A percentile compares a stretch with the other conserved stretches of the same genome.
Evolutionary conservation across 1,284 basidiomycete genomes (phyloP).

Genomic region (Retiboletus flavoniger): DNA sequence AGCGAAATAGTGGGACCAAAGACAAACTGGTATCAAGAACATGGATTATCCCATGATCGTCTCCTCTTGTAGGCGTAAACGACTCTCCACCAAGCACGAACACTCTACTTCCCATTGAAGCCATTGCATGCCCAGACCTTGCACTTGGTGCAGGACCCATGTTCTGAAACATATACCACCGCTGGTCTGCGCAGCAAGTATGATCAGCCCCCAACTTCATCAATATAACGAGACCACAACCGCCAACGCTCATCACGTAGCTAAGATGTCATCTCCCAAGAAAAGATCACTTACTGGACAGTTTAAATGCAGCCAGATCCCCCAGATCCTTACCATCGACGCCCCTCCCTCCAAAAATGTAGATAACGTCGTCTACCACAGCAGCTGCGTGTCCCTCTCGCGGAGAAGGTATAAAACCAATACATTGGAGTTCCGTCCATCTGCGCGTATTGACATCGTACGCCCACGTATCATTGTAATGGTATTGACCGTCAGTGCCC

Average conservation of each 20-base stretch:
- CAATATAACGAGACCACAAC: not conserved
- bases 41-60: slow-evolving; percentile 84
- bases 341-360: slow-evolving; percentile 96
- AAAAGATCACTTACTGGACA: slow-evolving; percentile 69
- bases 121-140: slow-evolving; percentile 94
- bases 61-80: slow-evolving; percentile 68
- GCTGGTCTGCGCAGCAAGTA: slow-evolving; percentile 48
- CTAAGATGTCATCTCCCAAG: not conserved
- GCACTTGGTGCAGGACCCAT: slow-evolving; percentile 95
- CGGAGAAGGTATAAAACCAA: slow-evolving; percentile 95
- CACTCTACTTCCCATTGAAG: slow-evolving; percentile 83
- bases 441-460: slow-evolving; percentile 81
- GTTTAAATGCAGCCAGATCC: slow-evolving; percentile 96
- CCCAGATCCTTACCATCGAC: slow-evolving; percentile 96
- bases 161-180: slow-evolving; percentile 99
- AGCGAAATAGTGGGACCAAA: slow-evolving; percentile 5
- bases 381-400: slow-evolving; percentile 97
- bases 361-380: slow-evolving; percentile 96
- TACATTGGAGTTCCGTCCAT: slow-evolving; percentile 95
- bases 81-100: slow-evolving; percentile 96
- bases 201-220: slow-evolving; percentile 11
- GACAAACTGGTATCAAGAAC: slow-evolving; percentile 89
- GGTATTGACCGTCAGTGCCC: slow-evolving; percentile 96
- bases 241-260: not conserved
- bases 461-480: slow-evolving; percentile 99